phyloP scores from a whole-genome alignment of 108 stramenopile genomes.

The Skeletonema grethae region DNA sequence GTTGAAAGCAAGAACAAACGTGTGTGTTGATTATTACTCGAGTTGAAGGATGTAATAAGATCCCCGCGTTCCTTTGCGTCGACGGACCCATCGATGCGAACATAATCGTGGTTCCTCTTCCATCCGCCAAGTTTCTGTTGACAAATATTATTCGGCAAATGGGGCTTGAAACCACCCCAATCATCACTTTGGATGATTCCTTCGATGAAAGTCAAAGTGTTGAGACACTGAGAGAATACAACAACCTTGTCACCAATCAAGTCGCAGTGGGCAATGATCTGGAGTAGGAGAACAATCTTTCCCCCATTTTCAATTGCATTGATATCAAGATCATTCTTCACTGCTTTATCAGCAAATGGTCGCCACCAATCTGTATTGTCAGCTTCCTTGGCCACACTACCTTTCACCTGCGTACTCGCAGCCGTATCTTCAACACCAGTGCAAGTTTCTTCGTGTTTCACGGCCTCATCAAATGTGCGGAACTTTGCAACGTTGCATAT shows the following conservation, averaged over 20 bases:
- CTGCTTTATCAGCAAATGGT: constrained; percentile 34
- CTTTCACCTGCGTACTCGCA: background rate
- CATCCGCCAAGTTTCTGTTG: constrained; percentile 56
- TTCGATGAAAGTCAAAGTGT: constrained; percentile 69
- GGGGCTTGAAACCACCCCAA: constrained; percentile 53
- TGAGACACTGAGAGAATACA: constrained; percentile 69
- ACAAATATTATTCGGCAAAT: constrained; percentile 22
- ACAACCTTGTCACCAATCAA: constrained; percentile 72
- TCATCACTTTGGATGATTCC: constrained; percentile 45
- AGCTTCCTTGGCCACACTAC: constrained; percentile 1
- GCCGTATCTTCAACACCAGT: constrained; percentile 27
- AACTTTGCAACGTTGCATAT: constrained; percentile 36
- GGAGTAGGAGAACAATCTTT: constrained; percentile 69
- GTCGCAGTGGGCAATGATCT: constrained; percentile 61
- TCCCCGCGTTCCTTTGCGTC: constrained; percentile 63
- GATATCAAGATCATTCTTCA: constrained; percentile 46
- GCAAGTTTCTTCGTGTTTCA: constrained; percentile 37
- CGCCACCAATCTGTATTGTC: constrained; percentile 53
- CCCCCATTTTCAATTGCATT: constrained; percentile 51
- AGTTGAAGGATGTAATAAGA: constrained; percentile 53
- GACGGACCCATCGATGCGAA: constrained; percentile 75
- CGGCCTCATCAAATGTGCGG: constrained; percentile 42
- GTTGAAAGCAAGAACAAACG: constrained; percentile 52
- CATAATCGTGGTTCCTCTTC: constrained; percentile 57
- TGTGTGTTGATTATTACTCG: constrained; percentile 36